Evolutionary conservation across 495 filamentous ascomycete species (phyloP).

Genomic region (Hypoxylon perforatum): DNA sequence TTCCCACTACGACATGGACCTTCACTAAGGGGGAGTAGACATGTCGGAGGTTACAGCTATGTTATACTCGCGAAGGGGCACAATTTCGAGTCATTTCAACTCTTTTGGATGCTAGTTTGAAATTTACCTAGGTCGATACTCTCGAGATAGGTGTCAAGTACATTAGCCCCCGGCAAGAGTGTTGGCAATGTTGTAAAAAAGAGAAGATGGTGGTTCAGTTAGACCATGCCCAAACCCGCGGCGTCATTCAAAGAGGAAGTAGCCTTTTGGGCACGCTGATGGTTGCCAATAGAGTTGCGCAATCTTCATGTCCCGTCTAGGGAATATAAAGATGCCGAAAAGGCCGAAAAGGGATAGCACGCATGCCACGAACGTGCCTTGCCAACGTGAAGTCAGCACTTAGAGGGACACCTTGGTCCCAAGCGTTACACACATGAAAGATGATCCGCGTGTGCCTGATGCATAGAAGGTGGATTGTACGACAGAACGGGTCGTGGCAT

Average conservation of each 20-base stretch:
- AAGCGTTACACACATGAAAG: constrained; percentile 14
- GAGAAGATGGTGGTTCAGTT: constrained; percentile 19
- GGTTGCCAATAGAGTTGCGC: constrained; percentile 3
- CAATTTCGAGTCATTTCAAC: too few species aligned
- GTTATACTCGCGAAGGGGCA: too few species aligned
- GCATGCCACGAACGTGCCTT: constrained; percentile 6
- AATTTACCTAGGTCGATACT: too few species aligned
- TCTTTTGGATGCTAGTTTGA: too few species aligned
- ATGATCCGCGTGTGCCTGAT: constrained; percentile 36
- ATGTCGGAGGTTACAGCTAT: too few species aligned
- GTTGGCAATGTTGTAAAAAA: not conserved
- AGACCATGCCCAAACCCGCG: constrained; percentile 5
- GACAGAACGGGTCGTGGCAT: constrained; percentile 41
- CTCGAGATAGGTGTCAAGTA: constrained; percentile 9
- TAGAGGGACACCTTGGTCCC: constrained; percentile 10
- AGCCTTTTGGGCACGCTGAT: not conserved
- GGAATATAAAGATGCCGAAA: not conserved
- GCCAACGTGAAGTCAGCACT: constrained; percentile 5
- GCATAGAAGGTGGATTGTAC: constrained; percentile 31
- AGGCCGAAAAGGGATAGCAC: constrained; percentile 3
- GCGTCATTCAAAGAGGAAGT: constrained; percentile 1
- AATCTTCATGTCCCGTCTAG: constrained; percentile 2
- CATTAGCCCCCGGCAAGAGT: not conserved
- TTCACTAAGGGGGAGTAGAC: too few species aligned
- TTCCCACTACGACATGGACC: too few species aligned